A percentile compares a stretch with the other conserved stretches of the same genome.
phyloP scores from a whole-genome alignment of 192 early-diverging fungal species.

The Mortierella claussenii region DNA sequence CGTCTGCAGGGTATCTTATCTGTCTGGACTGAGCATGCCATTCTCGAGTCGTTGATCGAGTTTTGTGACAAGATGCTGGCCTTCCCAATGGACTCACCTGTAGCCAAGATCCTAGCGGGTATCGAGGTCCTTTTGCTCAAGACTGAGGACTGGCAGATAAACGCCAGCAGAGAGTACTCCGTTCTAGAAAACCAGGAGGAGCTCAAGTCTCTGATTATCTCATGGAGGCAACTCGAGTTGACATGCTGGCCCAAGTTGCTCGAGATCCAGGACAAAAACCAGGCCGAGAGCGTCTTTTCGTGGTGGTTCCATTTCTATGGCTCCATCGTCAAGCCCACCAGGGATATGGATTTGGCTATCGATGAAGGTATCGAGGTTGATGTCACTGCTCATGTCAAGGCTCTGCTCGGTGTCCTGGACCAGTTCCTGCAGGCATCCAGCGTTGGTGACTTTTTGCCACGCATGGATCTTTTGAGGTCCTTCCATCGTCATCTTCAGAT shows the following conservation, averaged over 20 bases:
- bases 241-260: constrained; percentile 91
- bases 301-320: constrained; percentile 94
- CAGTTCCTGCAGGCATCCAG: constrained; percentile 83
- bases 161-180: constrained; percentile 84
- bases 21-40: constrained; percentile 93
- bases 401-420: constrained; percentile 75
- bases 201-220: constrained; percentile 77
- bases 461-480: constrained; percentile 74
- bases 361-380: constrained; percentile 41
- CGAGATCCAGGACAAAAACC: constrained; percentile 80
- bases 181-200: constrained; percentile 75
- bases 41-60: constrained; percentile 80
- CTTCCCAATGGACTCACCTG: constrained; percentile 83
- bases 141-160: constrained; percentile 94
- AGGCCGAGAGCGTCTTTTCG: constrained; percentile 68
- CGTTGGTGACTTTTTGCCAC: constrained; percentile 80
- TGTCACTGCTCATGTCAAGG: constrained; percentile 52
- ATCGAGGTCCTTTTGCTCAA: constrained; percentile 89
- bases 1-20: constrained; percentile 71
- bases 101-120: constrained; percentile 91
- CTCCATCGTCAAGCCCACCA: constrained; percentile 58
- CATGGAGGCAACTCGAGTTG: constrained; percentile 94
- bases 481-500: constrained; percentile 69
- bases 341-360: constrained; percentile 51
- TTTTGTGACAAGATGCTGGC: constrained; percentile 65